These are phyloP conservation scores for Saxophila tyrrhenica DNA, from an alignment of 495 filamentous ascomycete species.

Conservation along the genomic window DNA sequence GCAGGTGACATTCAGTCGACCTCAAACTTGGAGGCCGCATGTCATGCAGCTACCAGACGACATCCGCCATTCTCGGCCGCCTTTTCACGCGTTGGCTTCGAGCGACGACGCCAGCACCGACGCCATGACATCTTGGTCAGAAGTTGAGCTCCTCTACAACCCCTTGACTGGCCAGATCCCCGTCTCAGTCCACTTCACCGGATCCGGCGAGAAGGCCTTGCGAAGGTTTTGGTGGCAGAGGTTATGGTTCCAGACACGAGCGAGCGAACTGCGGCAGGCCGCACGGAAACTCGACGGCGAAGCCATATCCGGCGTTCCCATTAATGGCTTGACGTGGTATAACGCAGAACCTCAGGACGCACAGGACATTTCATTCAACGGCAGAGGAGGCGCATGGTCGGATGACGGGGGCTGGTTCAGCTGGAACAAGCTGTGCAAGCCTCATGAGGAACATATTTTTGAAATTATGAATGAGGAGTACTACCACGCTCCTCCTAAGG, in stretches of 20 bases:
- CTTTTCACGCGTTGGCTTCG: neutral
- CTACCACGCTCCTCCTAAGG: neutral
- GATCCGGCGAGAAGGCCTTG: slow-evolving; percentile 5
- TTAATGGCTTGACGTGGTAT: slow-evolving; percentile 3
- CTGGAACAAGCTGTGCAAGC: neutral
- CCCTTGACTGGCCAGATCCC: slow-evolving; percentile 3
- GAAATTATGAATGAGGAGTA: neutral
- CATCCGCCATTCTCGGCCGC: slow-evolving; percentile 4
- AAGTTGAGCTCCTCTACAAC: slow-evolving; percentile 8
- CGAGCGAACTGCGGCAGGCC: neutral
- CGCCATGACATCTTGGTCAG: neutral
- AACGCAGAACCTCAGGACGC: neutral
- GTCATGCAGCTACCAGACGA: neutral
- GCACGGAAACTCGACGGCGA: neutral
- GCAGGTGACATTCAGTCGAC: neutral
- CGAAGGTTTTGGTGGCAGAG: slow-evolving; percentile 9
- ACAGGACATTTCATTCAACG: neutral
- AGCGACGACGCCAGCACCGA: neutral
- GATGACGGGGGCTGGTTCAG: slow-evolving; percentile 2
- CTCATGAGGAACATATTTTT: neutral
- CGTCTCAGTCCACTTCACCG: slow-evolving; percentile 9
- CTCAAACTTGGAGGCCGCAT: neutral
- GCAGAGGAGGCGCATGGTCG: slow-evolving; percentile 1
- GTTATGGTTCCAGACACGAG: slow-evolving; percentile 6
- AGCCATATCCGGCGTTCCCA: neutral